Percentiles rank a stretch among this genome's conserved stretches.
These are phyloP conservation scores for Coprinopsis sp. DNA, from an alignment of 768 basidiomycete genomes.

Conservation along the genomic window DNA sequence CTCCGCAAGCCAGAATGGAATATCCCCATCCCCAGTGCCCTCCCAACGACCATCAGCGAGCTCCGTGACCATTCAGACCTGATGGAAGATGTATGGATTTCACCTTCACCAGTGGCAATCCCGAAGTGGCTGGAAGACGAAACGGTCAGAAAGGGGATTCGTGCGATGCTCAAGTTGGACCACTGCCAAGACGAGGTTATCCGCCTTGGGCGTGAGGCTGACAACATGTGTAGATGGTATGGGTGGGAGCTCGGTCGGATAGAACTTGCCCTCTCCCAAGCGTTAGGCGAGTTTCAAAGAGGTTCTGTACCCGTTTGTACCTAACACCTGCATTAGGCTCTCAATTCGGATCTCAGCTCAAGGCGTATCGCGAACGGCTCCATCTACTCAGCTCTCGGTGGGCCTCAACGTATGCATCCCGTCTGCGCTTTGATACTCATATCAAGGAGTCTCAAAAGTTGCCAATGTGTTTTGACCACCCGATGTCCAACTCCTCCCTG, in stretches of 20 bases:
- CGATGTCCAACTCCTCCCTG: too few species aligned
- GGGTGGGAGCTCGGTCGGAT: constrained; percentile 22
- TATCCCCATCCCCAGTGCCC: constrained; percentile 27
- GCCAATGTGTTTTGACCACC: too few species aligned
- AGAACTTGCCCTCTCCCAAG: constrained; percentile 16
- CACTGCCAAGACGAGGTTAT: constrained; percentile 26
- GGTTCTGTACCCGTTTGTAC: too few species aligned
- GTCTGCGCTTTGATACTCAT: too few species aligned
- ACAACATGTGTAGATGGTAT: constrained; percentile 34
- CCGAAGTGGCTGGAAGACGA: constrained; percentile 31
- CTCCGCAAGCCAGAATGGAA: constrained; percentile 14
- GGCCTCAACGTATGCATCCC: too few species aligned
- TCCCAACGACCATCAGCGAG: constrained; percentile 22
- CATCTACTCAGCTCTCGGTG: too few species aligned
- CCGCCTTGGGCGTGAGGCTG: constrained; percentile 22
- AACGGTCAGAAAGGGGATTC: constrained; percentile 27
- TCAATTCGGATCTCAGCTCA: background rate
- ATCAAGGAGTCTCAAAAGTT: too few species aligned
- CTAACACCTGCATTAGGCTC: constrained; percentile 1
- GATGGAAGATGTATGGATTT: constrained; percentile 35
- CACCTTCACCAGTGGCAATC: constrained; percentile 1
- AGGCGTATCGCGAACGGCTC: too few species aligned
- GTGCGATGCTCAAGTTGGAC: constrained; percentile 22
- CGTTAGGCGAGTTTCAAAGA: constrained; percentile 18
- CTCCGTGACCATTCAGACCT: constrained; percentile 20